phyloP scores from a whole-genome alignment of 106 monocot genomes.

The Gastrodia elata region DNA sequence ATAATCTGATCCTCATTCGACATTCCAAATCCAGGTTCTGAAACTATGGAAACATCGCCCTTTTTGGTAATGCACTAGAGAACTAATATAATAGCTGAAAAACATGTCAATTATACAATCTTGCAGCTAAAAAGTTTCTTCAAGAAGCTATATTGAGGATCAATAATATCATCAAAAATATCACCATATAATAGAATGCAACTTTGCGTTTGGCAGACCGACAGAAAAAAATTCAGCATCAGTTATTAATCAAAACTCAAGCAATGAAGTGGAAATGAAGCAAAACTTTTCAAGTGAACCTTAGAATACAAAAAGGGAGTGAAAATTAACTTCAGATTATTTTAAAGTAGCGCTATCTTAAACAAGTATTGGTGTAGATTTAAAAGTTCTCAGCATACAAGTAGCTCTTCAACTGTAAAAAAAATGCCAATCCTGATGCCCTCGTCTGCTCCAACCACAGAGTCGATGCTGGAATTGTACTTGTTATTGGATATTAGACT shows the following conservation, averaged over 20 bases:
- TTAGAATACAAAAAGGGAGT: conserved; percentile 14
- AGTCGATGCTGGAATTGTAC: conserved; percentile 1
- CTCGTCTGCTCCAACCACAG: background rate
- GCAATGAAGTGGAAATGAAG: conserved; percentile 9
- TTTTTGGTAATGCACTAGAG: background rate
- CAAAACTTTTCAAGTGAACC: conserved; percentile 14
- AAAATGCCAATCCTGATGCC: conserved; percentile 16
- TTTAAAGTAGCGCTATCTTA: background rate
- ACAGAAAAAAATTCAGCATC: conserved; percentile 13
- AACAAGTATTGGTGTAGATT: background rate
- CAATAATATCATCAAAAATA: conserved; percentile 15
- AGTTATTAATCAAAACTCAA: conserved; percentile 19
- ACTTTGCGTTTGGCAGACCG: conserved; percentile 14
- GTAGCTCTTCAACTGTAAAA: conserved; percentile 11
- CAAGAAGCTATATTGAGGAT: conserved; percentile 12
- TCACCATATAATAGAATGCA: conserved; percentile 37
- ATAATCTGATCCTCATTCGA: too few relatives aligned
- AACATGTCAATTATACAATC: background rate
- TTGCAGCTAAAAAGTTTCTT: background rate
- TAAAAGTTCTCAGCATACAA: conserved; percentile 11
- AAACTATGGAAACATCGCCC: background rate
- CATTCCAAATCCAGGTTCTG: too few relatives aligned
- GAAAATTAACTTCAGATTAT: background rate
- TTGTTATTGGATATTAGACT: conserved; percentile 13
- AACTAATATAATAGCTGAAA: background rate